Base-by-base conservation (phyloP, 2,329 filamentous ascomycete genomes). In the Phoma herbarum region DNA sequence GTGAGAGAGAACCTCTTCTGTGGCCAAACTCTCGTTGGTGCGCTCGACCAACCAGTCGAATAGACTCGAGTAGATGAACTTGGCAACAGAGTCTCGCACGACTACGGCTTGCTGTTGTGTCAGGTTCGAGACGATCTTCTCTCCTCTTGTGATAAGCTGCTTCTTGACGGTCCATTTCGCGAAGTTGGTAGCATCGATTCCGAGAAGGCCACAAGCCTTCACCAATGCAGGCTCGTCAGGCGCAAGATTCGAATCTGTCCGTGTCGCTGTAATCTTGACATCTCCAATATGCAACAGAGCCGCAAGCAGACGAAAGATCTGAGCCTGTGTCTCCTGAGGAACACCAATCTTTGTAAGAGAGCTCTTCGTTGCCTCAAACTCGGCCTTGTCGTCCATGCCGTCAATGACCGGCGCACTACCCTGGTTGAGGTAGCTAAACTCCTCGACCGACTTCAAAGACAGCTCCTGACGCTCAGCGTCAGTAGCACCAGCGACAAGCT, bases 11-110 rank as follows among this genome's bases (percentile, higher is more conserved):
- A 98, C 92, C 64, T 94, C 90, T 43, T 97, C 90, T 1, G 93
- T 93, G 12, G 95, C 95, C 68, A 99, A 83, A 75, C 93, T 93
- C 68, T 84, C 84, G 81, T 99, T 99, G 81, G 97, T 97, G 59
- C 90, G 91, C 70, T 98, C 93, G n/a, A 99, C 95, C 23, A 99
- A 85, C 95, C 95, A 99, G 82, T 99, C 95, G 77, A 99, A 99
- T 59, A 99, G 80, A 75, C 93, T 97, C 0, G 95, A 98, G 80
- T 99, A 99, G 66, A 99, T 95, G 79, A 94, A 99, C 78, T 99
- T 99, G 73, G 95, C 93, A 49, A 99, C 95, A 0, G 95, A 99
- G 75, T 99, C 95, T 75, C 94, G 88, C 14, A 99, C 95, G 57
- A 99, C 94, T 35, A 91, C 86, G 28, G 95, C 95, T 79, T 98